Evolutionary conservation across 1,284 basidiomycete species (phyloP).

Genomic region (Malassezia restricta): DNA sequence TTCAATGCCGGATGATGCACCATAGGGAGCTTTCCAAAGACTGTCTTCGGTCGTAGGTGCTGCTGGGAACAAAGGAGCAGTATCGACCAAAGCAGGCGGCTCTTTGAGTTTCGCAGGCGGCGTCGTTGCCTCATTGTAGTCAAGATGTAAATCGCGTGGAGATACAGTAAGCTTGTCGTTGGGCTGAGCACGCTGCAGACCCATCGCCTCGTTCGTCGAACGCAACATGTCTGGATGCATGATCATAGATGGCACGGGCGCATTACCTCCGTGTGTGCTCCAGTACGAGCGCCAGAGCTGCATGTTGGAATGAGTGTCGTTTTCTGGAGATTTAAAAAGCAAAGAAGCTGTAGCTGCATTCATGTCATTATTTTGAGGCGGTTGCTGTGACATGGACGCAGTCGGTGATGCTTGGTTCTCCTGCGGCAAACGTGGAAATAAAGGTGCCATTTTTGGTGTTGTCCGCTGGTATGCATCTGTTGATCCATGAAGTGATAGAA

Average conservation of each 20-base stretch:
- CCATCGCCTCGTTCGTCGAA: not conserved
- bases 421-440: not conserved
- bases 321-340: not conserved
- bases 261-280: not conserved
- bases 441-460: not conserved
- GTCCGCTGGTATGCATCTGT: not conserved
- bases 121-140: constrained; percentile 3
- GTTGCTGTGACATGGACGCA: not conserved
- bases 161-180: constrained; percentile 11
- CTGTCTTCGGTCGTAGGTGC: not conserved
- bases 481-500: constrained; percentile 14
- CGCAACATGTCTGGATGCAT: constrained; percentile 5
- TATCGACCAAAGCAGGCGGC: not conserved
- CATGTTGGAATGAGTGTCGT: not conserved
- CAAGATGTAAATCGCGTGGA: constrained; percentile 7
- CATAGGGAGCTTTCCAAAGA: not conserved
- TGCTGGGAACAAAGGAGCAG: not conserved
- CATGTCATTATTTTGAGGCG: not conserved
- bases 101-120: constrained; percentile 1
- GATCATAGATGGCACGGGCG: not conserved
- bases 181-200: not conserved
- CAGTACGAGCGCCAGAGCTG: constrained; percentile 4
- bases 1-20: constrained; percentile 11
- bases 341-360: not conserved
- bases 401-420: not conserved